A percentile compares a stretch with the other conserved stretches of the same genome.
These are phyloP conservation scores for Periconia digitata DNA, from an alignment of 2,329 filamentous ascomycete species.

Conservation along the genomic window DNA sequence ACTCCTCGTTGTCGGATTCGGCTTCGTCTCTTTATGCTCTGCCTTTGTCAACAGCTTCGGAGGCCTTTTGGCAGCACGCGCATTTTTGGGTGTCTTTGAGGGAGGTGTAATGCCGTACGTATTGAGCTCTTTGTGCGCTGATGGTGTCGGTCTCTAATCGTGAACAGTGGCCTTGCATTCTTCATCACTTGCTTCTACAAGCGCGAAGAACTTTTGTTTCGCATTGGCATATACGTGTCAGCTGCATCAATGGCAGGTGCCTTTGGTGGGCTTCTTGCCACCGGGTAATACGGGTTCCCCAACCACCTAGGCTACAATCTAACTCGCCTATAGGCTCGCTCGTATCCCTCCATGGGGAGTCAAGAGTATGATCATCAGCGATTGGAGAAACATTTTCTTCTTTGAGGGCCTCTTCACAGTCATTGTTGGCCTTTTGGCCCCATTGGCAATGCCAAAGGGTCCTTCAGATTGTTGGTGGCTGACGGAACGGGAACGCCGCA, in stretches of 20 bases:
- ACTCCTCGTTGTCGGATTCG: conserved; percentile 58
- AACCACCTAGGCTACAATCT: not conserved
- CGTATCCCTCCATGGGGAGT: conserved; percentile 57
- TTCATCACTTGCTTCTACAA: conserved; percentile 61
- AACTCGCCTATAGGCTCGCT: conserved; percentile 22
- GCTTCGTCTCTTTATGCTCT: conserved; percentile 56
- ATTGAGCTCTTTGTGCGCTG: conserved; percentile 8
- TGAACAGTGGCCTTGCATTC: conserved; percentile 54
- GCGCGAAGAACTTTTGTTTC: conserved; percentile 57
- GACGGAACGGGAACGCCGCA: conserved; percentile 55
- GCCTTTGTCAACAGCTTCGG: conserved; percentile 55
- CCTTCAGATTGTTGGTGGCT: conserved; percentile 55
- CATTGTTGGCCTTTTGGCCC: conserved; percentile 51
- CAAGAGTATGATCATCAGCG: conserved; percentile 47
- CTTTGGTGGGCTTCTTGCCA: conserved; percentile 60
- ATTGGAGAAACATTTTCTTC: conserved; percentile 58
- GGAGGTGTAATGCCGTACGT: conserved; percentile 57
- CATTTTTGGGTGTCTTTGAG: conserved; percentile 58
- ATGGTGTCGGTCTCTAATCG: not conserved
- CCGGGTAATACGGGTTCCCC: conserved; percentile 46
- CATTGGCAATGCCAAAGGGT: conserved; percentile 55
- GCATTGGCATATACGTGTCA: conserved; percentile 59
- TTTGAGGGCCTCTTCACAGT: conserved; percentile 62
- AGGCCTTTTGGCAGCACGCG: conserved; percentile 51
- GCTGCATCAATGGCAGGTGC: conserved; percentile 59